phyloP scores from a whole-genome alignment of 2,329 filamentous ascomycete species.

The Verticillium longisporum region DNA sequence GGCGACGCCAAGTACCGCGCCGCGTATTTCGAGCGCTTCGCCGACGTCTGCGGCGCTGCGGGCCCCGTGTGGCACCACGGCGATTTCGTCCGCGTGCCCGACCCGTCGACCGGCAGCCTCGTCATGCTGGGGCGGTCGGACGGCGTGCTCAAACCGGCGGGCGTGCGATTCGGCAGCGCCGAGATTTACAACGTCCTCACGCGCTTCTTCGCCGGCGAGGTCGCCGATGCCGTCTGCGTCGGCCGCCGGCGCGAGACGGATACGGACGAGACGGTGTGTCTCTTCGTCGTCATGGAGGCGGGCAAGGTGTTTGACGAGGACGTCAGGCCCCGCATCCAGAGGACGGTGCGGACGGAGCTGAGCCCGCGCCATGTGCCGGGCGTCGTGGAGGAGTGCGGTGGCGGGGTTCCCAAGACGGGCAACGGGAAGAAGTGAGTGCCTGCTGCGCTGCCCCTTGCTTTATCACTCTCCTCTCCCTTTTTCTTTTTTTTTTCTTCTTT shows the following conservation, averaged over 20 bases:
- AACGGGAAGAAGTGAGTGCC: slow-evolving; percentile 89
- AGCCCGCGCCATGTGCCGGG: slow-evolving; percentile 86
- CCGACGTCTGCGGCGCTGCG: slow-evolving; percentile 27
- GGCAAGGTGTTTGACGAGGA: slow-evolving; percentile 50
- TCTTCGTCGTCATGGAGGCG: slow-evolving; percentile 75
- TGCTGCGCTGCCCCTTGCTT: no score
- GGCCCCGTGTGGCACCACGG: slow-evolving; percentile 80
- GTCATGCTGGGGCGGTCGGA: slow-evolving; percentile 91
- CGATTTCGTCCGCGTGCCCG: slow-evolving; percentile 69
- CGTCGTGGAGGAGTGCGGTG: slow-evolving; percentile 68
- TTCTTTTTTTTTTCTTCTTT: no score
- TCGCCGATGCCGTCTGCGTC: slow-evolving; percentile 84
- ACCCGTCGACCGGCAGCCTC: slow-evolving; percentile 66
- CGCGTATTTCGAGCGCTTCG: slow-evolving; percentile 85
- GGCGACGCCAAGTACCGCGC: slow-evolving; percentile 72
- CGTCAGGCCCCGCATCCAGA: slow-evolving; percentile 58
- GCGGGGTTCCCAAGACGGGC: slow-evolving; percentile 82
- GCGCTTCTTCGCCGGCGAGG: slow-evolving; percentile 68
- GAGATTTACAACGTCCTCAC: slow-evolving; percentile 96
- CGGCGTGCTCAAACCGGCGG: slow-evolving; percentile 85
- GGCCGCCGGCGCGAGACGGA: slow-evolving; percentile 67
- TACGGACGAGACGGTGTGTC: slow-evolving; percentile 75
- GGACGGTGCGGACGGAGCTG: slow-evolving; percentile 65
- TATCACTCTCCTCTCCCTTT: no score
- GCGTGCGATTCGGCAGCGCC: slow-evolving; percentile 85